Conservation (phyloP, 225 moss, liverwort and hornwort genomes). For the Antitrichia curtipendula region DNA sequence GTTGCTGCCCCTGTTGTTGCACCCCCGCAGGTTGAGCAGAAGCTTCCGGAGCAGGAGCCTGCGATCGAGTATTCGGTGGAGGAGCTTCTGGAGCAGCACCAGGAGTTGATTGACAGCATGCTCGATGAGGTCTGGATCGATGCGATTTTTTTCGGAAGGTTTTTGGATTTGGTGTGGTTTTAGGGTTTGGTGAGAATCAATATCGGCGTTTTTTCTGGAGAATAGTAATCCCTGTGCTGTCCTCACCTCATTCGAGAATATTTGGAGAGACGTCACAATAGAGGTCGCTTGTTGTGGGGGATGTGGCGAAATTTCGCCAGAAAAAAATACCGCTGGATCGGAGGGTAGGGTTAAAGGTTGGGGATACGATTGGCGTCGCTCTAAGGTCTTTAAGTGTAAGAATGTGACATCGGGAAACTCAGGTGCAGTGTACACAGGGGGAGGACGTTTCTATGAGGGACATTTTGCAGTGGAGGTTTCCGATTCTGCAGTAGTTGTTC, state of each 20-base stretch:
- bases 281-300: background rate
- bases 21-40: background rate
- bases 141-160: no score
- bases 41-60: background rate
- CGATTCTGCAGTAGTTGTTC: background rate
- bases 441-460: background rate
- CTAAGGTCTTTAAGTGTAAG: background rate
- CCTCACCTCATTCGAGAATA: background rate
- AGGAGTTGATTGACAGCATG: slow-evolving; percentile 52
- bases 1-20: background rate
- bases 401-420: background rate
- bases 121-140: slow-evolving; percentile 39
- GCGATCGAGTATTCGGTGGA: slow-evolving; percentile 33
- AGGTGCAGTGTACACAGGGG: background rate
- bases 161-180: background rate
- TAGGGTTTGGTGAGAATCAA: slow-evolving; percentile 29
- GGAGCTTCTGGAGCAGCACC: slow-evolving; percentile 52
- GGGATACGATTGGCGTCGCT: background rate
- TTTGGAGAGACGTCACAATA: background rate
- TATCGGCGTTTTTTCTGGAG: background rate
- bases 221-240: background rate
- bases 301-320: background rate
- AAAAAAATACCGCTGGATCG: background rate
- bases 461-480: background rate
- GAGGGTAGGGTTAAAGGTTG: background rate